Conservation (phyloP, 2,329 filamentous ascomycete genomes). For the Phialocephala sp. region DNA sequence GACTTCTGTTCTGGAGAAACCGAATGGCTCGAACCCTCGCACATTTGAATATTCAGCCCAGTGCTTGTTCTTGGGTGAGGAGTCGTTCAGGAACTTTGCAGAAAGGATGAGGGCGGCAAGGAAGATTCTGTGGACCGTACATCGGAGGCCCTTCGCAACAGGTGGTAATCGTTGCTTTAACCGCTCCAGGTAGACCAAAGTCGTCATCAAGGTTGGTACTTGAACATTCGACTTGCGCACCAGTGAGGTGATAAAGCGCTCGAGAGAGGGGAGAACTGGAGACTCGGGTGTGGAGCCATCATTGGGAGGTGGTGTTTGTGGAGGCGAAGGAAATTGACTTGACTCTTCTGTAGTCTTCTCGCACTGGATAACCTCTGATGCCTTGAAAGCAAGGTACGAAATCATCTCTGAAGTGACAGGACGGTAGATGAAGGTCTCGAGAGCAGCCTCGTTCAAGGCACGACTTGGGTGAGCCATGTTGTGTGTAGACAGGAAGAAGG, state of each 20-base stretch:
- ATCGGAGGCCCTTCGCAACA: constrained; percentile 93
- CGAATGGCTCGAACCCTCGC: constrained; percentile 69
- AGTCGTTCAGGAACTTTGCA: constrained; percentile 98
- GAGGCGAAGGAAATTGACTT: constrained; percentile 46
- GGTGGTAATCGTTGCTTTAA: constrained; percentile 86
- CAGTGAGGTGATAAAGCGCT: constrained; percentile 89
- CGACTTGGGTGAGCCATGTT: constrained; percentile 29
- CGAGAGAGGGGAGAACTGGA: constrained; percentile 72
- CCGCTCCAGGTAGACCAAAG: constrained; percentile 88
- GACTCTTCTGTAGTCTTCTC: constrained; percentile 65
- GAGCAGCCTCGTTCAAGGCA: constrained; percentile 67
- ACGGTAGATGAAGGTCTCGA: constrained; percentile 81
- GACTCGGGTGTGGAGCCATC: constrained; percentile 27
- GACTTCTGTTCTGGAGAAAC: constrained; percentile 93
- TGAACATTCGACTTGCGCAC: constrained; percentile 95
- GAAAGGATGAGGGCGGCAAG: constrained; percentile 83
- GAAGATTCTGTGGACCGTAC: constrained; percentile 98
- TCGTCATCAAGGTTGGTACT: constrained; percentile 96
- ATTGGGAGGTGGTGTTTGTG: constrained; percentile 60
- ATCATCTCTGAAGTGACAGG: constrained; percentile 81
- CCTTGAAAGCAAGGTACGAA: constrained; percentile 74
- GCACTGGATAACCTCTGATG: constrained; percentile 80
- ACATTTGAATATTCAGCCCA: constrained; percentile 94
- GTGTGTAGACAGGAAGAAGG: constrained; percentile 11
- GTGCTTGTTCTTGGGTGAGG: constrained; percentile 99